Evolutionary conservation across 176 grass and related monocot species (phyloP), one percentile per base, ranked within the genome.

Genomic region (Oryza nivara): DNA sequence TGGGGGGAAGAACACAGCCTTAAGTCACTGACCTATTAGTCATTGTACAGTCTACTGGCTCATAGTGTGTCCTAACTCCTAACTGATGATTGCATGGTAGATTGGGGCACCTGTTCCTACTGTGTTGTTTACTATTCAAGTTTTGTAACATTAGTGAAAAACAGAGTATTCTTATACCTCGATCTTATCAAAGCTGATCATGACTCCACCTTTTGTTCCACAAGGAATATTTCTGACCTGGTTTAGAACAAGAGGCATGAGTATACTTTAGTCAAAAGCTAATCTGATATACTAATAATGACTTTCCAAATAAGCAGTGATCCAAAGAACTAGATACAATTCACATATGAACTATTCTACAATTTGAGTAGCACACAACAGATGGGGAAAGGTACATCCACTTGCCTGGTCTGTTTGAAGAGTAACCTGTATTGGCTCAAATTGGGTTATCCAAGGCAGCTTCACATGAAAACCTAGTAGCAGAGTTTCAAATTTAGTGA

Each of bases 181-280:
- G 88, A 99, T 94, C 87, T 99, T 99, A 82, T 99, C 97, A 88
- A 99, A 99, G 91, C 97, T 99, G 88, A 99, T 99, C 97, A 99
- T 96, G 76, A 96, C 97, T 92, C 97, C 93, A 80, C 93, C 97
- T 85, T 96, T 99, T 66, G 97, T 99, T 85, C 97, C 97, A 84
- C 93, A 99, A 73, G 97, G 97, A 77, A 99, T 99, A 91, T 93
- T 90, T 86, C 83, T 99, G 61, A 99, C 97, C 97, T 99, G 87
- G 84, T 75, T 80, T 78, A 74, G 56, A 63, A 19, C 22, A 5
- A 61, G 48, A 60, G 48, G 14, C 19, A 51, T 76, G 71, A 76
- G 40, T 32, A 66, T 86, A 79, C 74, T 84, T 65, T 23, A 60
- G 61, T 43, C 15, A 40, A 14, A 56, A 82, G 65, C 22, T 88